Evolutionary conservation across 768 basidiomycete species (phyloP).

Genomic region (Flagelloscypha sp.): DNA sequence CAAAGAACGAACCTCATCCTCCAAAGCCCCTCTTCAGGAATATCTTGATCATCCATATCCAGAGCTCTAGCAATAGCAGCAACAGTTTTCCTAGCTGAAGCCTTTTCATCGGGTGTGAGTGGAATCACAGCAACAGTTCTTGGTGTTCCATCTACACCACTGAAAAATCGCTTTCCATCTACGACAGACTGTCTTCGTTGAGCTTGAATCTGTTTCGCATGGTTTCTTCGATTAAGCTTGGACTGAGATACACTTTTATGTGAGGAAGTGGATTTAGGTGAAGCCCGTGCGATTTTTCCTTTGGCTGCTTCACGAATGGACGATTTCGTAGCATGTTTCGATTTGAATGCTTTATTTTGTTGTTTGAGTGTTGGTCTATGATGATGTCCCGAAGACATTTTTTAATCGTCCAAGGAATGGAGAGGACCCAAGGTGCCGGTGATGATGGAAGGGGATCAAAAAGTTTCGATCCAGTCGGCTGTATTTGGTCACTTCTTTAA

Average conservation of each 20-base stretch:
- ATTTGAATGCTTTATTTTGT: constrained; percentile 92
- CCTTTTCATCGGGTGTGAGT: constrained; percentile 62
- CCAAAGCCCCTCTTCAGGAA: constrained; percentile 50
- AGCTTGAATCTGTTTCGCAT: constrained; percentile 74
- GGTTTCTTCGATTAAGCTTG: constrained; percentile 72
- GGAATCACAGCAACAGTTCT: constrained; percentile 86
- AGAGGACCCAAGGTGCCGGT: too few relatives aligned
- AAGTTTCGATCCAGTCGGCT: too few relatives aligned
- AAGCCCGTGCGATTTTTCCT: constrained; percentile 37
- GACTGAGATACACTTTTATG: constrained; percentile 55
- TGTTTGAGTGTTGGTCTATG: constrained; percentile 82
- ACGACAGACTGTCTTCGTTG: constrained; percentile 63
- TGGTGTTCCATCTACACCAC: constrained; percentile 68
- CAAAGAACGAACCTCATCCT: constrained; percentile 50
- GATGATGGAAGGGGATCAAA: too few relatives aligned
- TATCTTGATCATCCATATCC: constrained; percentile 45
- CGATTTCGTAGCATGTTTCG: constrained; percentile 81
- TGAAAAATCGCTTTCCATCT: constrained; percentile 71
- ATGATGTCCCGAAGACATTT: too few relatives aligned
- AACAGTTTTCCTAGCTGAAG: constrained; percentile 44
- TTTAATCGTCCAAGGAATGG: too few relatives aligned
- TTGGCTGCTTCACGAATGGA: constrained; percentile 79
- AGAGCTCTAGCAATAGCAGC: constrained; percentile 51
- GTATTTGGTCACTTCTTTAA: too few relatives aligned
- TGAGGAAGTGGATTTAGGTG: constrained; percentile 42